phyloP scores from a whole-genome alignment of 2,329 filamentous ascomycete species.

The Aaosphaeria arxii region DNA sequence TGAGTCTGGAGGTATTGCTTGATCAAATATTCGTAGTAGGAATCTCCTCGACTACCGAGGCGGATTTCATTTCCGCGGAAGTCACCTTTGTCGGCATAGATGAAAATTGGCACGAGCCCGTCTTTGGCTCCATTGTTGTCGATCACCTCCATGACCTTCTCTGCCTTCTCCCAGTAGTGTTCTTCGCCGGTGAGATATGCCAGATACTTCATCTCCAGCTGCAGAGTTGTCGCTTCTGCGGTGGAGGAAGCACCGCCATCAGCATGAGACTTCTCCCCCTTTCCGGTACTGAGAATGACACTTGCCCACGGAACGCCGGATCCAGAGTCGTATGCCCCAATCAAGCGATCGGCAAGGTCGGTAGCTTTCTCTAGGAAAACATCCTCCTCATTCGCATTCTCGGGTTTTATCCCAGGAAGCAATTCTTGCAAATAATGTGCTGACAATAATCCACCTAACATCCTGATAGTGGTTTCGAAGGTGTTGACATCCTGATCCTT shows the following conservation, averaged over 20 bases:
- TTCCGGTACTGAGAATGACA: slow-evolving; percentile 75
- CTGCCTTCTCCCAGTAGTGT: slow-evolving; percentile 86
- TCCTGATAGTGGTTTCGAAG: slow-evolving; percentile 96
- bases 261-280: slow-evolving; percentile 76
- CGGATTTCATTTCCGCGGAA: slow-evolving; percentile 87
- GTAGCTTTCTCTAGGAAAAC: slow-evolving; percentile 94
- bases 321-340: slow-evolving; percentile 81
- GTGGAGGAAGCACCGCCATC: slow-evolving; percentile 89
- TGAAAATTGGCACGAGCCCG: slow-evolving; percentile 87
- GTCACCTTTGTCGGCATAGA: slow-evolving; percentile 72
- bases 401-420: slow-evolving; percentile 75
- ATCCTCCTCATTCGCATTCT: slow-evolving; percentile 75
- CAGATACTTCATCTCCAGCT: slow-evolving; percentile 96
- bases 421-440: slow-evolving; percentile 91
- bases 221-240: slow-evolving; percentile 85
- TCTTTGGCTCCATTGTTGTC: slow-evolving; percentile 77
- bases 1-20: slow-evolving; percentile 97
- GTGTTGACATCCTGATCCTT: slow-evolving; percentile 95
- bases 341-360: slow-evolving; percentile 82
- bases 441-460: slow-evolving; percentile 88
- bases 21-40: slow-evolving; percentile 97
- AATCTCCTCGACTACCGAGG: slow-evolving; percentile 89
- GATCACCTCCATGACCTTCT: slow-evolving; percentile 87
- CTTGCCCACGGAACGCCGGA: slow-evolving; percentile 89
- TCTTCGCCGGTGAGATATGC: slow-evolving; percentile 91